Percentiles rank a stretch among this genome's conserved stretches.
Evolutionary conservation across 2,329 filamentous ascomycete species (phyloP).

Genomic region (Ophiocordyceps polyrhachis-furcata): DNA sequence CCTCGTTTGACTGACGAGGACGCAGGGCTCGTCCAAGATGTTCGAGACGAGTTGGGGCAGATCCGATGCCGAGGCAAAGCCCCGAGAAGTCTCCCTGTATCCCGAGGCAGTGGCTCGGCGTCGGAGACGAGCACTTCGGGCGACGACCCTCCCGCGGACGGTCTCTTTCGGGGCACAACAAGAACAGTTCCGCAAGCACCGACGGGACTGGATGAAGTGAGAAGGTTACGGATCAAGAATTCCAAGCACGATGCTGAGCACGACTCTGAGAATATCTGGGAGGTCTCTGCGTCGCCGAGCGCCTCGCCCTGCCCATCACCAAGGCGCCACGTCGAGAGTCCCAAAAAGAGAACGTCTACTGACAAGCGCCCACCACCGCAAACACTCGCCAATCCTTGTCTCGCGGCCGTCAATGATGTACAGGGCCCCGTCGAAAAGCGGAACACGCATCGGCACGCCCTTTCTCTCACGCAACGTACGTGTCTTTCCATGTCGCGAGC

Average conservation of each 20-base stretch:
- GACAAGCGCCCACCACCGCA: conserved; percentile 20
- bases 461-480: conserved; percentile 61
- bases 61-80: conserved; percentile 7
- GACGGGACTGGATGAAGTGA: neutral
- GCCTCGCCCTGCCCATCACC: neutral
- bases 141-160: conserved; percentile 17
- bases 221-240: neutral
- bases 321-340: neutral
- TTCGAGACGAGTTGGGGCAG: conserved; percentile 21
- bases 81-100: conserved; percentile 6
- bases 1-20: conserved; percentile 22
- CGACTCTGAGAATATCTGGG: neutral
- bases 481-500: conserved; percentile 59
- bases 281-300: neutral
- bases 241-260: neutral
- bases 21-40: conserved; percentile 18
- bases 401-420: conserved; percentile 32
- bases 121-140: conserved; percentile 37
- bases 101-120: conserved; percentile 6
- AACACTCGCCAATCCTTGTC: conserved; percentile 34
- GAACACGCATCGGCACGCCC: conserved; percentile 28
- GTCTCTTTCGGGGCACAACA: neutral
- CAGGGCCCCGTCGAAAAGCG: conserved; percentile 39
- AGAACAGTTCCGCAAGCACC: neutral
- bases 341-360: neutral